Base-by-base conservation (phyloP, 768 basidiomycete species). In the Phylloporus sp. region DNA sequence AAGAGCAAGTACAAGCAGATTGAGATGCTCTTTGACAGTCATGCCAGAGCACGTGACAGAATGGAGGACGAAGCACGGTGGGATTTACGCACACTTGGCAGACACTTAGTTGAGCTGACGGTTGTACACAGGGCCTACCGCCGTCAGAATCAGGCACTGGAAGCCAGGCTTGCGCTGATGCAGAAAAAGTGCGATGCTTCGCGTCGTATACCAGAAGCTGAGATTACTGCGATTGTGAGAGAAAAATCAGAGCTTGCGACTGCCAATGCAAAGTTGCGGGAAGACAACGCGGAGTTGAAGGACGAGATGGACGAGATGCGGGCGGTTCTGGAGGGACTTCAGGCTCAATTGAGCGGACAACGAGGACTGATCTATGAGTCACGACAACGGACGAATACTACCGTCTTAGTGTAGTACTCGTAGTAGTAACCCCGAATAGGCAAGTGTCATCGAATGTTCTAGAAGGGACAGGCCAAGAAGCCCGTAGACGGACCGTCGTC, bases 291-390 rank as follows among this genome's bases (percentile, higher is more conserved):
- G 3, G 75, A 76, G 22, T 57, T 83, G 51, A 63, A 69, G 36
- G 80, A 82, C 22, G 80, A 82, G 55, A 67, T 80, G 35, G 80
- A 89, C 54, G 86, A 88, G 59, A 66, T 90, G 68, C 76, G 76
- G 51, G 84, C 81, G 22, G 88, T 86, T 76, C 74, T 90, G 11
- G 86, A 90, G 59, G 60, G 81, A 20, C 65, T 89, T 59, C 85
- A 79, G 57, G 77, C 73, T 43, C 79, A 82, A 58, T 68, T 78
- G 43, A 78, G 72, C 48, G 81, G 81, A 9, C 69, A 70, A 42
- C 70, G 63, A 5, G 73, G 73, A 4, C 58, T 76, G 36, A 56
- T 81, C 20, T 75, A 76, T 45, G 78, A 80, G 47, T 73, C 78
- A 5, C 72, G 76, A 47, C 66, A 72, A 35, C 78, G 78, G 58